Evolutionary conservation across 176 grass and related monocot species (phyloP).

Genomic region (Carex cristatella): DNA sequence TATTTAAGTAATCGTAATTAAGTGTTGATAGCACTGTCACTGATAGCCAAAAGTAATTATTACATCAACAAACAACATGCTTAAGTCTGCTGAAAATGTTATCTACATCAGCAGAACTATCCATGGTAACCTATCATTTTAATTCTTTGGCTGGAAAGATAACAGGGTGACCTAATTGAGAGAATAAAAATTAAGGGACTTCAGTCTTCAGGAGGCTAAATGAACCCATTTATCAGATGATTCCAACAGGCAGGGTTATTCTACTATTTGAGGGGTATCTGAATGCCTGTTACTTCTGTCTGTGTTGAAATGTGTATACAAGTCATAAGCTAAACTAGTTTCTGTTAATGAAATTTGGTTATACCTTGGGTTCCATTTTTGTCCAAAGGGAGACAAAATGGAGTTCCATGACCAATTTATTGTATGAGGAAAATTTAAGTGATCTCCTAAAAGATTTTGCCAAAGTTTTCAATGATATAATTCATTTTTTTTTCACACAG

Average conservation of each 20-base stretch:
- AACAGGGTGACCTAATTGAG: neutral
- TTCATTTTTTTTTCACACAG: constrained; percentile 13
- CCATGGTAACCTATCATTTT: neutral
- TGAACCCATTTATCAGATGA: neutral
- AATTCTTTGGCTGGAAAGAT: neutral
- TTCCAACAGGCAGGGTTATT: neutral
- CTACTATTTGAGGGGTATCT: neutral
- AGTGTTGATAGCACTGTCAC: neutral
- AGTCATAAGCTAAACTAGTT: neutral
- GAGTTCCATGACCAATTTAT: neutral
- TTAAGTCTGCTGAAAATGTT: neutral
- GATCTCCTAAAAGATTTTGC: neutral
- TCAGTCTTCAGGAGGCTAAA: neutral
- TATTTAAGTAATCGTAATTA: neutral
- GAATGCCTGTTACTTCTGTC: neutral
- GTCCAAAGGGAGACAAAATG: neutral
- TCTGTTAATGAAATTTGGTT: neutral
- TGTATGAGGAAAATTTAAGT: neutral
- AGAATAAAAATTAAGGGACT: neutral
- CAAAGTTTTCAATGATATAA: neutral
- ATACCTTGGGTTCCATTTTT: neutral
- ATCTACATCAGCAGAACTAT: neutral
- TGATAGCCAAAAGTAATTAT: neutral
- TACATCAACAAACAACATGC: neutral
- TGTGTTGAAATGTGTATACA: neutral